Evolutionary conservation across 2,329 filamentous ascomycete genomes (phyloP).

Genomic region (Diaporthe australafricana): DNA sequence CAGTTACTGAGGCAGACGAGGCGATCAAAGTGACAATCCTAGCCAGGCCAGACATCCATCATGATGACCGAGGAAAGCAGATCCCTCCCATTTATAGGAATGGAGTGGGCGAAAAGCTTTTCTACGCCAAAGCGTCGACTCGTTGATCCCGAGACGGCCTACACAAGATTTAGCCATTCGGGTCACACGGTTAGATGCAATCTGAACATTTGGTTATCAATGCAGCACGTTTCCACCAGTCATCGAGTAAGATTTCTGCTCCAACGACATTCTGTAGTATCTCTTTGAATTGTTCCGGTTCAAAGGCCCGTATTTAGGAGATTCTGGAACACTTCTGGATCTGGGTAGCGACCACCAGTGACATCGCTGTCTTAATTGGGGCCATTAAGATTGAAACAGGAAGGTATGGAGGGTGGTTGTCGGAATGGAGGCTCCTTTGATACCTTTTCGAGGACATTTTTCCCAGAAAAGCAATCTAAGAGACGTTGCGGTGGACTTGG

Average conservation of each 20-base stretch:
- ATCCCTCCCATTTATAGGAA: not conserved
- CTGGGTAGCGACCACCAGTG: not conserved
- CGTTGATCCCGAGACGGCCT: not conserved
- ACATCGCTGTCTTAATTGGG: slow-evolving; percentile 12
- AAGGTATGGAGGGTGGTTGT: not conserved
- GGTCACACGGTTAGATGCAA: not conserved
- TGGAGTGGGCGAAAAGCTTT: not conserved
- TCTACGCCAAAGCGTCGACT: too few relatives aligned
- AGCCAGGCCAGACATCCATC: not conserved
- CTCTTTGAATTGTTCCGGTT: not conserved
- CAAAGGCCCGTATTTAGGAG: not conserved
- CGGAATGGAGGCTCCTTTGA: slow-evolving; percentile 11
- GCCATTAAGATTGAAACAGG: not conserved
- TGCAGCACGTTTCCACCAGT: slow-evolving; percentile 8
- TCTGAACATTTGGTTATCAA: not conserved
- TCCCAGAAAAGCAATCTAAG: slow-evolving; percentile 9
- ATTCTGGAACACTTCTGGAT: not conserved
- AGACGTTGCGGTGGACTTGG: slow-evolving; percentile 19
- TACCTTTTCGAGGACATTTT: slow-evolving; percentile 1
- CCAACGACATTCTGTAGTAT: not conserved
- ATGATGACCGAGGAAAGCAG: not conserved
- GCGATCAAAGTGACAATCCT: not conserved
- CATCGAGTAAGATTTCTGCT: not conserved
- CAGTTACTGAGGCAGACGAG: not conserved
- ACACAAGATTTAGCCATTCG: not conserved